phyloP scores from a whole-genome alignment of 2,329 filamentous ascomycete species.

The Fusarium veterinarium region DNA sequence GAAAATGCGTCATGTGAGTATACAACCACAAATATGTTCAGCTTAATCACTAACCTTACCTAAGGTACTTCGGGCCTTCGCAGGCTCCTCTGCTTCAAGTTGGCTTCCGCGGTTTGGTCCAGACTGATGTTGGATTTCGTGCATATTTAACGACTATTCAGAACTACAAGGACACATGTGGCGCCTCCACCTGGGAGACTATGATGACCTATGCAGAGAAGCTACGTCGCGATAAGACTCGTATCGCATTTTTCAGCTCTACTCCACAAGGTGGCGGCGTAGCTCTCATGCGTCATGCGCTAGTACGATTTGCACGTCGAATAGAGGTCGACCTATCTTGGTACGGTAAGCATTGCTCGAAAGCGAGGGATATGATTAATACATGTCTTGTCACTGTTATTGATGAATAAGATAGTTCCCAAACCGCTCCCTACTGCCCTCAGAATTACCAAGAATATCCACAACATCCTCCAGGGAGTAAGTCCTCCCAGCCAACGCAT shows the following conservation, averaged over 20 bases:
- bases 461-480: slow-evolving; percentile 88
- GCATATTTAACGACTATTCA: slow-evolving; percentile 67
- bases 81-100: slow-evolving; percentile 75
- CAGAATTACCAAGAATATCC: slow-evolving; percentile 85
- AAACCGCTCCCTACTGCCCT: slow-evolving; percentile 85
- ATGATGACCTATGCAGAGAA: slow-evolving; percentile 71
- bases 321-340: slow-evolving; percentile 77
- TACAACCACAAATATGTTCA: no score
- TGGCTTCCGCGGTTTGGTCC: slow-evolving; percentile 73
- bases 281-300: slow-evolving; percentile 81
- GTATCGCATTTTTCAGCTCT: slow-evolving; percentile 81
- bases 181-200: slow-evolving; percentile 71
- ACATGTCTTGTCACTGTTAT: no score
- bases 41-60: no score
- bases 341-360: slow-evolving; percentile 62
- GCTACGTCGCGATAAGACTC: slow-evolving; percentile 71
- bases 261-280: slow-evolving; percentile 86
- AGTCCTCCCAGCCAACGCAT: slow-evolving; percentile 72
- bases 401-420: slow-evolving; percentile 63
- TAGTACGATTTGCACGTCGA: slow-evolving; percentile 76
- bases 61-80: slow-evolving; percentile 75
- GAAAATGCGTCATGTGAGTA: slow-evolving; percentile 78
- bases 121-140: slow-evolving; percentile 74
- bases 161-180: slow-evolving; percentile 71
- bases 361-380: no score